Evolutionary conservation across 768 basidiomycete species (phyloP).

Genomic region (Pholiota molesta): DNA sequence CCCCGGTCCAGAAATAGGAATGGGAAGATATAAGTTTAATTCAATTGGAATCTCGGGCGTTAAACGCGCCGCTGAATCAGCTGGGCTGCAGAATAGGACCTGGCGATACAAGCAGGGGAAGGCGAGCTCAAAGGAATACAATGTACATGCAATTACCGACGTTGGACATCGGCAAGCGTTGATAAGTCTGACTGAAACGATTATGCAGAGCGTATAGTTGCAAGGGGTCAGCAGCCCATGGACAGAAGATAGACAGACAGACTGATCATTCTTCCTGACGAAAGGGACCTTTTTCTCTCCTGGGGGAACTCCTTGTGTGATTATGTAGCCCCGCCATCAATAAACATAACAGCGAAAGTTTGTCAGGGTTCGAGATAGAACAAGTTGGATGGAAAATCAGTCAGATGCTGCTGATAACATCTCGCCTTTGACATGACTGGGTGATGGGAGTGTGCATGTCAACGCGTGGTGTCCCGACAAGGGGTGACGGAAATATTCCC

Average conservation of each 20-base stretch:
- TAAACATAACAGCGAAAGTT: neutral
- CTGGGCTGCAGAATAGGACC: neutral
- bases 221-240: conserved; percentile 3
- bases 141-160: neutral
- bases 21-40: neutral
- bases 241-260: neutral
- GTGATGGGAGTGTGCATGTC: neutral
- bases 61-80: neutral
- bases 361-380: neutral
- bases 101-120: neutral
- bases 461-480: neutral
- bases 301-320: neutral
- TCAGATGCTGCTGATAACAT: neutral
- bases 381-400: neutral
- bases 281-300: no score
- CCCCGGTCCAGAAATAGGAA: neutral
- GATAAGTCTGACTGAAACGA: conserved; percentile 2
- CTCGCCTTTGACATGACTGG: neutral
- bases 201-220: neutral
- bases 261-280: neutral
- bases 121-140: neutral
- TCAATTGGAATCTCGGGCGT: neutral
- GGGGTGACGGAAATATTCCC: neutral
- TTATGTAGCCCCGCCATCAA: no score
- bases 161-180: conserved; percentile 6